phyloP scores from a whole-genome alignment of 2,329 filamentous ascomycete species.

The Clarireedia hainanense region DNA sequence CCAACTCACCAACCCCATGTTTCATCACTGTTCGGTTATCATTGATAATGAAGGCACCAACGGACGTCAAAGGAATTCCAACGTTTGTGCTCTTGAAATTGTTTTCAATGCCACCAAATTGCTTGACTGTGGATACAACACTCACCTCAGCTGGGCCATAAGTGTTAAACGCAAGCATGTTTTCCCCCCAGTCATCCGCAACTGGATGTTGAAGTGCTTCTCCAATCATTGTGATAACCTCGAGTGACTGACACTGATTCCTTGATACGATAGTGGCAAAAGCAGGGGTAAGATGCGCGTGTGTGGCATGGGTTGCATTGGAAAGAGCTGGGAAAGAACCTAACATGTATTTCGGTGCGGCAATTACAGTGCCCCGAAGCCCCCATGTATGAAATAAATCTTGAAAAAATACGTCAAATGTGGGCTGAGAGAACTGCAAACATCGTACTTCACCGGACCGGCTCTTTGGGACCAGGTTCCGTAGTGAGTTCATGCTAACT shows the following conservation, averaged over 20 bases:
- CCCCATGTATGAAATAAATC: constrained; percentile 3
- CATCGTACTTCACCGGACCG: background rate
- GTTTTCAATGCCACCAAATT: too few species aligned
- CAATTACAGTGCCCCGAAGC: background rate
- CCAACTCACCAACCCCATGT: too few species aligned
- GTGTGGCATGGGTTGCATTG: background rate
- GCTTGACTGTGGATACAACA: too few species aligned
- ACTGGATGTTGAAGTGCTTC: background rate
- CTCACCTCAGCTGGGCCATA: constrained; percentile 1
- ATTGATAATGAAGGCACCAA: too few species aligned
- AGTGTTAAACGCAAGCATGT: background rate
- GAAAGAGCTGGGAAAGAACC: background rate
- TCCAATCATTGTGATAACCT: constrained; percentile 1
- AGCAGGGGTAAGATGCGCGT: constrained; percentile 1
- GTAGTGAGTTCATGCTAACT: background rate
- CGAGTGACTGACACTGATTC: background rate
- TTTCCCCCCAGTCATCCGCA: constrained; percentile 21
- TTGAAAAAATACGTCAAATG: constrained; percentile 2
- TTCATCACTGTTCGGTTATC: too few species aligned
- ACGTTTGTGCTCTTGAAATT: too few species aligned
- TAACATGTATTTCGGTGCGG: constrained; percentile 2
- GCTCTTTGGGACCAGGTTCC: background rate
- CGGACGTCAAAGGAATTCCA: too few species aligned
- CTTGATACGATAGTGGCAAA: constrained; percentile 2
- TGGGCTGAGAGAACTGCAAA: constrained; percentile 1